A percentile compares a stretch with the other conserved stretches of the same genome.
phyloP scores from a whole-genome alignment of 1,284 basidiomycete species.

The Apiotrichum porosum region DNA sequence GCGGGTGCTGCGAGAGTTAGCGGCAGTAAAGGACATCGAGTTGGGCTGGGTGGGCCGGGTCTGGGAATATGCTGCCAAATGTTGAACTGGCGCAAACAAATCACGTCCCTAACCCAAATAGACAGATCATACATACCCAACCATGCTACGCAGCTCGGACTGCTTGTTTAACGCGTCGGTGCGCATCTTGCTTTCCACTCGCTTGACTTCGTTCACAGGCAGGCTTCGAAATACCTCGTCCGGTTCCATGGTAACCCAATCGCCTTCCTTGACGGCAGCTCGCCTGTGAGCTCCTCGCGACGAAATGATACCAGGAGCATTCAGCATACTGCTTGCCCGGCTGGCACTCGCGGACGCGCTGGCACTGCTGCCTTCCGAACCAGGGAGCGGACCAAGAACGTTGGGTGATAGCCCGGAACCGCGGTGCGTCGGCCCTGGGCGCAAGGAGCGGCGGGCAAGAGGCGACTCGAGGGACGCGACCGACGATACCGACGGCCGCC shows the following conservation, averaged over 20 bases:
- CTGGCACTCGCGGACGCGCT: not conserved
- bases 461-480: not conserved
- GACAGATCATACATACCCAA: constrained; percentile 64
- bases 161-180: constrained; percentile 84
- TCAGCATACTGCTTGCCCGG: not conserved
- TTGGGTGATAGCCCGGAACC: not conserved
- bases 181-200: constrained; percentile 67
- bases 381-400: not conserved
- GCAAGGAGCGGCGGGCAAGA: not conserved
- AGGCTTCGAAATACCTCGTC: constrained; percentile 74
- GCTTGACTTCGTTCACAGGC: constrained; percentile 68
- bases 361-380: not conserved
- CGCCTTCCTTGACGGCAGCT: constrained; percentile 10
- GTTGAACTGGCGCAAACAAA: too few relatives aligned
- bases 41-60: too few relatives aligned
- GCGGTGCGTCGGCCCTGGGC: not conserved
- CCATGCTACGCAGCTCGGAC: constrained; percentile 87
- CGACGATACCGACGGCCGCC: constrained; percentile 1
- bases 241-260: constrained; percentile 56
- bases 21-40: not conserved
- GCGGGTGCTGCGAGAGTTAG: constrained; percentile 64
- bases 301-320: too few relatives aligned
- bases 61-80: too few relatives aligned
- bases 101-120: too few relatives aligned
- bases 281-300: not conserved